Conservation (phyloP, 768 basidiomycete species). For the Trichaptum fuscoviolaceum region DNA sequence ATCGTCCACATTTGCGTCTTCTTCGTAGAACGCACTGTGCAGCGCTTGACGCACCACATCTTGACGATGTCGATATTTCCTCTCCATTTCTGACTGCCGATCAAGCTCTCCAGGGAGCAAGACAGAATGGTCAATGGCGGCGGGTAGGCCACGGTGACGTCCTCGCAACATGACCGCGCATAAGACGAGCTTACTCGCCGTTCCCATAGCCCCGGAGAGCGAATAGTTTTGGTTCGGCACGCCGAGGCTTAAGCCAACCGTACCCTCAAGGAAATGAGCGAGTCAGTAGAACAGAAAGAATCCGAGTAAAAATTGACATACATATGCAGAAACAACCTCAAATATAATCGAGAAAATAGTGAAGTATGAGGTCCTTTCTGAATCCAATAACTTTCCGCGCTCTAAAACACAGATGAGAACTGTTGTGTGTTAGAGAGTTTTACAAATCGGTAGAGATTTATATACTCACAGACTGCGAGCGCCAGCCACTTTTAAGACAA, state of each 20-base stretch:
- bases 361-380: background rate
- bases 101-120: constrained; percentile 1
- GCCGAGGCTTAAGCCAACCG: background rate
- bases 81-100: constrained; percentile 1
- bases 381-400: background rate
- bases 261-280: constrained; percentile 1
- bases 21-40: background rate
- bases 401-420: constrained; percentile 1
- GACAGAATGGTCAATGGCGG: constrained; percentile 1
- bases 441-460: background rate
- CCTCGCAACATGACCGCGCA: background rate
- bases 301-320: background rate
- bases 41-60: constrained; percentile 1
- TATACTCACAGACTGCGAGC: background rate
- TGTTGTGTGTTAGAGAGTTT: background rate
- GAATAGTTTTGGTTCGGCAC: background rate
- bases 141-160: background rate
- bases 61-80: background rate
- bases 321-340: constrained; percentile 2
- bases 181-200: background rate
- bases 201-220: background rate
- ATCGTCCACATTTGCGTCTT: background rate
- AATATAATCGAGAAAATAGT: background rate
- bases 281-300: background rate
- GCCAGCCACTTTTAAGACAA: background rate